Base-by-base conservation (phyloP, 768 basidiomycete genomes). In the Tricholomella constricta region DNA sequence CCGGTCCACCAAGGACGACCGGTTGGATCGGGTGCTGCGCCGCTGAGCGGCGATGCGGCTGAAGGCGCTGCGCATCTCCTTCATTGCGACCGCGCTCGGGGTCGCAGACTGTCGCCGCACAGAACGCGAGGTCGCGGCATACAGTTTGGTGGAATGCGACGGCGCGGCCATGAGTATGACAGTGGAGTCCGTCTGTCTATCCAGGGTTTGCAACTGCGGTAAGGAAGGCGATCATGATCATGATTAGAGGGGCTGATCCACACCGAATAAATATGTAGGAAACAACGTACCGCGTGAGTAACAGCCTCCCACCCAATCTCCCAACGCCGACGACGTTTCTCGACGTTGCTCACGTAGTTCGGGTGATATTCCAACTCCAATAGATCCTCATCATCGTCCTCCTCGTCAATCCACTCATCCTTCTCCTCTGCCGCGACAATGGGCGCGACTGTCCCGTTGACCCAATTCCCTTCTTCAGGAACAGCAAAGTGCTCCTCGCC, bases 151-250 rank as follows among this genome's bases (percentile, higher is more conserved):
- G 11, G 84, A 76, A 62, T 91, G 89, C 2, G 88, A 83, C 0
- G 89, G 90, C 0, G 89, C 80, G 4, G 89, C 89, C 22, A 92
- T 71, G 0, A 92, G 69, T 22, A 91, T 69, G 73, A 92, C 78
- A 0, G 88, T 91, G 9, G 89, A 78, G 58, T 91, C 90, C 3
- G 90, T 92, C 66, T 91, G 87, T 38, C 88, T 78, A 69, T 91
- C 89, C 26, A 92, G 70, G 27, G 78, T 78, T 71, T 89, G 86
- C 77, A 92, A 87, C 89, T 92, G 15, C 25, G 55, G 29, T 56
- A 22, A 37, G 11, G 14, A 10, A 22, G 14, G n/a, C n/a, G n/a
- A n/a, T n/a, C n/a, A n/a, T n/a, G n/a, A n/a, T n/a, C n/a, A n/a
- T n/a, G 22, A 25, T 35, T 32, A 32, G 11, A 34, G 42, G 9